Conservation (phyloP, 169 alveolate species). For the Cardiosporidium cionae region DNA sequence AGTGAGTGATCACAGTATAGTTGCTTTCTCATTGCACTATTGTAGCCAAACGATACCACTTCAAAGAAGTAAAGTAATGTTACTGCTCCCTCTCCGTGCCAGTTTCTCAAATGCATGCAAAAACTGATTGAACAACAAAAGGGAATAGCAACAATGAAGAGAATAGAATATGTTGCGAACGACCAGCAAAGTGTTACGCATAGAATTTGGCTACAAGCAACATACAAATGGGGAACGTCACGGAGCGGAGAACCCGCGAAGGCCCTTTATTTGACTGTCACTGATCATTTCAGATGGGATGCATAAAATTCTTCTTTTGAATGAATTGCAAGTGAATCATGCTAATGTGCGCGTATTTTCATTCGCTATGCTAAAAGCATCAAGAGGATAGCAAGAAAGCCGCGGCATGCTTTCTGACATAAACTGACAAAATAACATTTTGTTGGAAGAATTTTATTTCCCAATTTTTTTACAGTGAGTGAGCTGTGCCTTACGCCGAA, state of each 20-base stretch:
- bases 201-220: not conserved
- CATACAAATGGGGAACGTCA: not conserved
- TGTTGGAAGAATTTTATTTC: no score
- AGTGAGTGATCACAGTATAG: no score
- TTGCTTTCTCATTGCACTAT: not conserved
- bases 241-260: not conserved
- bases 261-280: not conserved
- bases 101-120: not conserved
- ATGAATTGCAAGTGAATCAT: no score
- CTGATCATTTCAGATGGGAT: not conserved
- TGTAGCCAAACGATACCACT: not conserved
- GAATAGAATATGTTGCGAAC: not conserved
- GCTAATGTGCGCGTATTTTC: no score
- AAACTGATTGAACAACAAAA: not conserved
- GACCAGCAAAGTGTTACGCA: not conserved
- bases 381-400: no score
- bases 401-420: no score
- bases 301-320: no score
- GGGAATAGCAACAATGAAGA: not conserved
- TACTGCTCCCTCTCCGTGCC: not conserved
- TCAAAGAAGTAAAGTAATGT: not conserved
- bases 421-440: no score
- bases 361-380: no score
- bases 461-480: no score
- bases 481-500: no score